Percentiles rank a stretch among this genome's conserved stretches.
Evolutionary conservation across 139 green algal species (phyloP).

Genomic region (Chlamydomonas sphaeroides): DNA sequence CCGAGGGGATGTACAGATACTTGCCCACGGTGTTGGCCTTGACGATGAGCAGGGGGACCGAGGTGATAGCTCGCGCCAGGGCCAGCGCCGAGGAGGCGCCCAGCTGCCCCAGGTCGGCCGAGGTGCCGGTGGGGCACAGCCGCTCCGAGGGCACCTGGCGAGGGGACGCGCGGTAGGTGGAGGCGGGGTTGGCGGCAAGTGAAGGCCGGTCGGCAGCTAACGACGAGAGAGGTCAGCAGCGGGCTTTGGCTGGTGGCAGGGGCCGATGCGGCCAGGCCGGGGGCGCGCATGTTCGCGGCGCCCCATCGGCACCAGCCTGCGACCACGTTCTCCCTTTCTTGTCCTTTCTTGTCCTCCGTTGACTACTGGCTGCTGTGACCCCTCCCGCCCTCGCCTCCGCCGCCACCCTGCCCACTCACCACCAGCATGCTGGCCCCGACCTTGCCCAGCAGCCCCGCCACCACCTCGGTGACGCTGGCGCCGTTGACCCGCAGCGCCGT

Average conservation of each 20-base stretch:
- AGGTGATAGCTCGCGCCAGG: constrained; percentile 17
- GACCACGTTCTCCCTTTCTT: too few species aligned
- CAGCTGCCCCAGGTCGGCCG: constrained; percentile 32
- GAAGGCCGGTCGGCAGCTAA: too few species aligned
- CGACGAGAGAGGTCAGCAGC: too few species aligned
- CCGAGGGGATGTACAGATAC: constrained; percentile 10
- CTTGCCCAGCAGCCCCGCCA: background rate
- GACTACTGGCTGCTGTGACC: too few species aligned
- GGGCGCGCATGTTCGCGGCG: too few species aligned
- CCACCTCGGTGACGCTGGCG: constrained; percentile 1
- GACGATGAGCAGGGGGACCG: constrained; percentile 41
- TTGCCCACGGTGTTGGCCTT: constrained; percentile 49
- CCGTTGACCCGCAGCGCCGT: background rate
- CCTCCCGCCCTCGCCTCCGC: background rate
- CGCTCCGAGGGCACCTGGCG: constrained; percentile 39
- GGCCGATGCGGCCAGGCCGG: too few species aligned
- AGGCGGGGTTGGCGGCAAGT: too few species aligned
- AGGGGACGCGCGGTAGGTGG: background rate
- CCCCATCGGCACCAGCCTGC: too few species aligned
- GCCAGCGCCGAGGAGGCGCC: constrained; percentile 16
- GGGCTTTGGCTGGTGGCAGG: too few species aligned
- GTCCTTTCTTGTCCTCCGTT: too few species aligned
- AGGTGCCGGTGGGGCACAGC: constrained; percentile 18
- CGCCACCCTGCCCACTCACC: constrained; percentile 12
- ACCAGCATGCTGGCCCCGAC: constrained; percentile 21